These are phyloP conservation scores for Dioszegia crocea DNA, from an alignment of 768 basidiomycete genomes.

Conservation along the genomic window DNA sequence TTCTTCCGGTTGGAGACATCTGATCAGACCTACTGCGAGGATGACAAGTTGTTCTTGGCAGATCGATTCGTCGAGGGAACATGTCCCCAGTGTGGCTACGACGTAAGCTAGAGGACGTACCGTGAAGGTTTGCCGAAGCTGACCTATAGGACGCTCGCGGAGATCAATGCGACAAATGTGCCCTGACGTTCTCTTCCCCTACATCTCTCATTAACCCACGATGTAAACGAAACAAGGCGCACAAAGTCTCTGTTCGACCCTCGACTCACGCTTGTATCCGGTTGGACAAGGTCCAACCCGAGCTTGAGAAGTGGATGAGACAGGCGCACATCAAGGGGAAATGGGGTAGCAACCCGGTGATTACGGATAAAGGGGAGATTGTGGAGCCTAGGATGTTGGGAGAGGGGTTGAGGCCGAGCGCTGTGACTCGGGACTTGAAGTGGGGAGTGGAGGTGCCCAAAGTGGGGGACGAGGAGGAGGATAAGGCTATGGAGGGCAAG, in stretches of 20 bases:
- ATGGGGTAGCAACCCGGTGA: constrained; percentile 89
- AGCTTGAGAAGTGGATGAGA: constrained; percentile 82
- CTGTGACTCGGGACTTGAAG: constrained; percentile 84
- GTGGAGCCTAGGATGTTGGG: constrained; percentile 79
- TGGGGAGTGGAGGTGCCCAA: constrained; percentile 95
- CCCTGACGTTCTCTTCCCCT: constrained; percentile 78
- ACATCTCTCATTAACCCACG: constrained; percentile 91
- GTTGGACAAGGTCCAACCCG: constrained; percentile 75
- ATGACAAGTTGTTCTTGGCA: constrained; percentile 88
- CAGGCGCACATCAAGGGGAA: constrained; percentile 71
- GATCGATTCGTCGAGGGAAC: constrained; percentile 98
- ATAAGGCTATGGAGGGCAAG: constrained; percentile 82
- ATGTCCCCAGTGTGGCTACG: constrained; percentile 86
- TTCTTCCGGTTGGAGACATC: constrained; percentile 76
- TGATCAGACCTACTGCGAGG: constrained; percentile 92
- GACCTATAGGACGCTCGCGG: constrained; percentile 78
- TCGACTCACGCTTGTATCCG: constrained; percentile 90
- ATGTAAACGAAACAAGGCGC: constrained; percentile 78
- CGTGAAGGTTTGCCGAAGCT: not conserved
- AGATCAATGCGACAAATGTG: constrained; percentile 94
- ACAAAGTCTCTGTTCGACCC: constrained; percentile 67
- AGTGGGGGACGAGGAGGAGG: constrained; percentile 62
- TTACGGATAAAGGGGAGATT: constrained; percentile 80
- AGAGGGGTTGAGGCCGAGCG: constrained; percentile 76
- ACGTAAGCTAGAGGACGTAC: constrained; percentile 54